These are phyloP conservation scores for Aquanectria penicillioides DNA, from an alignment of 2,329 filamentous ascomycete species.

Conservation along the genomic window DNA sequence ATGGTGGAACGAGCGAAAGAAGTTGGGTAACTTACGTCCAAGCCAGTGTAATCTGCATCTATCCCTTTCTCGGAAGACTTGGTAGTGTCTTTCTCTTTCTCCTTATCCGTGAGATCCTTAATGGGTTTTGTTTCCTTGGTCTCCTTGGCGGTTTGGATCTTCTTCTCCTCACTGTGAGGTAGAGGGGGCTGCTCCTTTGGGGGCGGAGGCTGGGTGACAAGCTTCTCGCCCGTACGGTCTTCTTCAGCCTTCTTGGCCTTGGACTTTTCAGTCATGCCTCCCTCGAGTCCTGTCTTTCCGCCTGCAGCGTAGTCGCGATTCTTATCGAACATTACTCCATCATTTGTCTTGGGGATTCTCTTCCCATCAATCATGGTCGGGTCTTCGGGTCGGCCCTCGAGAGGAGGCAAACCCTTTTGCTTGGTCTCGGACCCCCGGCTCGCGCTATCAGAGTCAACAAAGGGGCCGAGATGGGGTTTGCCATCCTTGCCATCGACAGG, in stretches of 20 bases:
- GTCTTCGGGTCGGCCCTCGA: constrained; percentile 63
- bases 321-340: constrained; percentile 95
- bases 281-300: constrained; percentile 88
- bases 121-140: constrained; percentile 49
- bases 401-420: constrained; percentile 52
- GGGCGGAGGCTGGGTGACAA: constrained; percentile 79
- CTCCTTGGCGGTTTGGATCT: constrained; percentile 59
- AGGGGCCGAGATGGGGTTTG: constrained; percentile 89
- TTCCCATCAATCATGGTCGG: constrained; percentile 66
- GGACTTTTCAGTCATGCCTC: constrained; percentile 87
- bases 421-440: constrained; percentile 39
- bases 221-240: constrained; percentile 70
- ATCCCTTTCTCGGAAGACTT: constrained; percentile 53
- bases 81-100: too few species aligned
- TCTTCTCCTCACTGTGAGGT: constrained; percentile 82
- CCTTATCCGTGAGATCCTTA: not conserved
- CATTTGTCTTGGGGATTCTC: constrained; percentile 70
- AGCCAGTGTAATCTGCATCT: constrained; percentile 48
- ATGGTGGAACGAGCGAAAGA: not conserved
- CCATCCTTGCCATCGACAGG: constrained; percentile 94
- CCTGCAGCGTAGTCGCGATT: constrained; percentile 79
- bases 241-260: constrained; percentile 78
- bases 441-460: constrained; percentile 66
- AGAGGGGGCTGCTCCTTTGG: constrained; percentile 88
- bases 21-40: constrained; percentile 46